Evolutionary conservation across 2,329 filamentous ascomycete genomes (phyloP), one percentile per base, ranked within the genome.

Genomic region (Aspergillus sp.): DNA sequence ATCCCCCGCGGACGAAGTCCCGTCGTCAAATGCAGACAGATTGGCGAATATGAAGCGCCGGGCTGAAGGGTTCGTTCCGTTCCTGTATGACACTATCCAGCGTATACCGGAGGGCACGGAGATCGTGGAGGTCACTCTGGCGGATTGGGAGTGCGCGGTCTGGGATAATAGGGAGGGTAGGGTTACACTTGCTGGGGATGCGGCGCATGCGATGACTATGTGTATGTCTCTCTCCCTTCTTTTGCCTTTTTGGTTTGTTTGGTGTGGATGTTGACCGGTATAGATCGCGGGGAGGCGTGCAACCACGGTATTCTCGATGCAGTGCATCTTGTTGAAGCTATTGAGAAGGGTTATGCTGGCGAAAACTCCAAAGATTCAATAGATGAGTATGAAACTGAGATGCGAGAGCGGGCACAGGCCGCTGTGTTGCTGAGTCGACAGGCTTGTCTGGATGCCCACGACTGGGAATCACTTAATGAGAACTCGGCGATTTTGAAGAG

Each of bases 41-140:
- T 57, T 80, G 19, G 62, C 60, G 22, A 72, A 74, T 56, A 80
- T 81, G 78, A 78, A 77, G 60, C 64, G 61, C 17, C 56, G 68
- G 5, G 61, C 66, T 0, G 46, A 57, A 1, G 64, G 61, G 11
- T 73, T 71, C 42, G 64, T 62, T 0, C 57, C 61, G 0, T 66
- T 66, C 12, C 52, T 73, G 12, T 59, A 59, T 24, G 51, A 64
- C 2, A 57, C 63, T 1, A 64, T 72, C 0, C 54, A 70, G 24
- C 40, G 51, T 0, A 69, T 73, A n/a, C 69, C 70, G 0, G 57
- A 58, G 15, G 68, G 58, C 1, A 70, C 70, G 2, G 56, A 60
- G 2, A 68, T 72, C 0, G 54, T 64, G 8, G 67, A 68, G 46
- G 67, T 73, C 19, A 70, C 64, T 39, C 47, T 73, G 20, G 67